Percentiles rank a stretch among this genome's conserved stretches.
Evolutionary conservation across 108 stramenopile species (phyloP).

Genomic region (Nannochloropsis oceanica): DNA sequence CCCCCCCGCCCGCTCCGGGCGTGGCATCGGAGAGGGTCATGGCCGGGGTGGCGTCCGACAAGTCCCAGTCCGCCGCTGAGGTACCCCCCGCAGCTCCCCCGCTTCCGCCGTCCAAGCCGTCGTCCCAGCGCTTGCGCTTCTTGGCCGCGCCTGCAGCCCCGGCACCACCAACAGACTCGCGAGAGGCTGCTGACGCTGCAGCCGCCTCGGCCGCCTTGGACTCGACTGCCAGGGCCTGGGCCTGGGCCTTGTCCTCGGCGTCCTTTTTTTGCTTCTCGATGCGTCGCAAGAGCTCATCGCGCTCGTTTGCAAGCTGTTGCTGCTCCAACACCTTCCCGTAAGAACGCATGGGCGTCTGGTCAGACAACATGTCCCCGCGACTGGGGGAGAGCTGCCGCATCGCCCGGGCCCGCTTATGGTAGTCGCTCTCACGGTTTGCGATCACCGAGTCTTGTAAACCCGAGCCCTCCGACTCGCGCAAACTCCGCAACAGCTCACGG

Average conservation of each 20-base stretch:
- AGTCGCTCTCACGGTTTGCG: conserved; percentile 64
- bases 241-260: conserved; percentile 22
- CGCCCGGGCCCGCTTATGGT: conserved; percentile 34
- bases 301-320: conserved; percentile 42
- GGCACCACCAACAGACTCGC: not conserved
- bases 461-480: conserved; percentile 46
- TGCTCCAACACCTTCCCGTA: conserved; percentile 70
- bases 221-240: conserved; percentile 33
- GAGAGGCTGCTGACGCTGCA: conserved; percentile 5
- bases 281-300: conserved; percentile 16
- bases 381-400: conserved; percentile 16
- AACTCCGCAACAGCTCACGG: conserved; percentile 47
- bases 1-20: not conserved
- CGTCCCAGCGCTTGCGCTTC: conserved; percentile 62
- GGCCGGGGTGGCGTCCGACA: not conserved
- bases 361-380: conserved; percentile 29
- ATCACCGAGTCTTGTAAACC: conserved; percentile 64
- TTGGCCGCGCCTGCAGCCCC: conserved; percentile 30
- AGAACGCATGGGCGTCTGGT: conserved; percentile 51
- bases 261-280: conserved; percentile 23
- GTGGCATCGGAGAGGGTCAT: not conserved
- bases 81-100: not conserved
- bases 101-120: conserved; percentile 8
- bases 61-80: not conserved
- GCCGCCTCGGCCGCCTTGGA: conserved; percentile 16